Evolutionary conservation across 2,329 filamentous ascomycete species (phyloP).

Genomic region (Colletotrichum sidae): DNA sequence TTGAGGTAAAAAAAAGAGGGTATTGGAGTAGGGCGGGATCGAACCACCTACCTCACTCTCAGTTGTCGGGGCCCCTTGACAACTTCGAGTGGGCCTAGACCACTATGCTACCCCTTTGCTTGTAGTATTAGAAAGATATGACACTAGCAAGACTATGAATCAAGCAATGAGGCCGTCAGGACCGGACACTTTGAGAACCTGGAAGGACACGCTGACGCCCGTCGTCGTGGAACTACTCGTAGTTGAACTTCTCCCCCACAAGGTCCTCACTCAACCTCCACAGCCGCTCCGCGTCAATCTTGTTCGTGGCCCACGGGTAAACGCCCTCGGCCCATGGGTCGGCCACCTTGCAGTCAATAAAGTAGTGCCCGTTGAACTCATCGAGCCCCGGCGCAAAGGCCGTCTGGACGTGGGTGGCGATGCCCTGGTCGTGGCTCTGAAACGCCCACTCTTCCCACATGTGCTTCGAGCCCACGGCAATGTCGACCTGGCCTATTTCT

Average conservation of each 20-base stretch:
- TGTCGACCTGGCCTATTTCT: conserved; percentile 1
- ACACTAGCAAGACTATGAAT: neutral
- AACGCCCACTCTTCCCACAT: conserved; percentile 33
- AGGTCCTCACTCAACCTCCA: conserved; percentile 50
- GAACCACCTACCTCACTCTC: too few relatives aligned
- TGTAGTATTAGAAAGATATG: neutral
- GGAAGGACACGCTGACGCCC: neutral
- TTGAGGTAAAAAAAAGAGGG: too few relatives aligned
- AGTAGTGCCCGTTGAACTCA: conserved; percentile 43
- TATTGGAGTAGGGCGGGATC: too few relatives aligned
- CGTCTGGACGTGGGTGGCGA: conserved; percentile 45
- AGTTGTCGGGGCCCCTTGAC: too few relatives aligned
- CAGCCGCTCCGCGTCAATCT: conserved; percentile 45
- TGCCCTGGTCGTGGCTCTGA: conserved; percentile 46
- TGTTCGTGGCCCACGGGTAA: conserved; percentile 43
- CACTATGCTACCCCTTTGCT: too few relatives aligned
- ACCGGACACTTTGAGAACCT: neutral
- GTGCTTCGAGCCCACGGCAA: conserved; percentile 36
- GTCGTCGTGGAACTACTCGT: conserved; percentile 6
- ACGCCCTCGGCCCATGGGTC: conserved; percentile 42
- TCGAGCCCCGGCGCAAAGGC: conserved; percentile 45
- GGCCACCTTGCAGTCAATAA: conserved; percentile 44
- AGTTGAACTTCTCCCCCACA: conserved; percentile 46
- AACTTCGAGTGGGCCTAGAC: too few relatives aligned
- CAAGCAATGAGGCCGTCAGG: too few relatives aligned